Base-by-base conservation (phyloP, 2,329 filamentous ascomycete species). In the Fusarium nygamai region DNA sequence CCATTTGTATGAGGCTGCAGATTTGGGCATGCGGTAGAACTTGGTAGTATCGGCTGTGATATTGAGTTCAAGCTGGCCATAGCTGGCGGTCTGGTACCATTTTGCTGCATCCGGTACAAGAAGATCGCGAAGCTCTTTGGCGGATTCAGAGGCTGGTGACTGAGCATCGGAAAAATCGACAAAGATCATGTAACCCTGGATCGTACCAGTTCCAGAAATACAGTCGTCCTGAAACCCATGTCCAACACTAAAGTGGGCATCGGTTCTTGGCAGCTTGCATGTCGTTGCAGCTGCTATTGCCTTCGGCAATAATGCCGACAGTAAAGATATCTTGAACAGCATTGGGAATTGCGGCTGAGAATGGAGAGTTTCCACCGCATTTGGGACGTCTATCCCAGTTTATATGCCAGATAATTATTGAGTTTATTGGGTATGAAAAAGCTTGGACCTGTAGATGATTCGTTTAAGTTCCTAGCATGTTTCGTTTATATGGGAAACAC, bases 181-280 rank as follows among this genome's bases (percentile, higher is more conserved):
- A 64, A 84, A 84, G 38, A 84, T 74, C 81, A 84, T 83, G 61
- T 76, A 79, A 22, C 76, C 80, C 16, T 62, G 72, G 4, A 82
- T 69, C 1, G 76, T 77, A 14, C 82, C 82, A 2, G 72, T 78
- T 60, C 79, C 80, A 2, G 81, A 76, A 5, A 80, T 80, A 61
- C 81, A 83, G 61, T 81, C 75, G 16, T 22, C 20, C 36, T 34
- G 10, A 13, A 68, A 54, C 10, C 47, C 47, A 62, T 54, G 54
- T 19, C 64, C 56, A n/a, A 69, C 29, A 20, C 24, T 29, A 20
- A 38, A 43, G 19, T 53, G 43, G 5, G 31, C 22, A 10, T 61
- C 29, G 2, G 44, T 44, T 14, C 33, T 67, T 38, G 51, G 44
- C 17, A 53, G n/a, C 4, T 53, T 67, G 33, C 63, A 59, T 3